Base-by-base conservation (phyloP, 371 early-diverging fungal species). In the Quaeritorhiza haematococci region DNA sequence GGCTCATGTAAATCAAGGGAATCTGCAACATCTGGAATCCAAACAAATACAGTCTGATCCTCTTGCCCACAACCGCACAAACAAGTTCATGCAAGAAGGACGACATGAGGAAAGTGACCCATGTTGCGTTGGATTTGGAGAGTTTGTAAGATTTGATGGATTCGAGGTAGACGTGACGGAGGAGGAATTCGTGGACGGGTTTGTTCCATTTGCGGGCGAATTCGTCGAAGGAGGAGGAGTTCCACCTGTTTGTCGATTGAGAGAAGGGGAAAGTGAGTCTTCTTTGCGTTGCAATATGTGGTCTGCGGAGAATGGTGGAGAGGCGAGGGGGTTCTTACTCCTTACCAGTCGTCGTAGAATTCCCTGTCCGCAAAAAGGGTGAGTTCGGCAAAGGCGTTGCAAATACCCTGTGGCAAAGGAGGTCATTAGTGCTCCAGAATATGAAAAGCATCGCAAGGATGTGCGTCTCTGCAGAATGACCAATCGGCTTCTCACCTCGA, bases 131-230 rank as follows among this genome's bases (percentile, higher is more conserved):
- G n/a, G 69, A 58, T 56, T 85, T 85, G 45, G 89, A 84, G 8
- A 92, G 63, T 44, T 87, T 82, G 67, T 85, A 84, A 1, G 85
- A 82, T 38, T 85, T 76, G 51, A 93, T 82, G 45, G 90, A 81
- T 49, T 88, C 86, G 13, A 83, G 78, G 74, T 96, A 96, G 3
- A 96, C 87, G 69, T 98, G 96, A 49, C 93, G 84, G 32, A 94
- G 82, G 33, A 97, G 73, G 75, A 96, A 98, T 41, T 90, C 83
- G 67, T 99, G 94, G 27, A 98, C 96, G 1, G 92, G 92, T 58
- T 73, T 90, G 75, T 99, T 99, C 99, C 99, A 99, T 64, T 93
- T 90, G 48, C 94, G 85, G 43, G 96, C 93, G 76, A 92, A 99
- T 68, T 96, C 96, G 59, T 90, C 93, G 60, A 89, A 92, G 0